Conservation (phyloP, 768 basidiomycete genomes). For the Mycena chlorophos region DNA sequence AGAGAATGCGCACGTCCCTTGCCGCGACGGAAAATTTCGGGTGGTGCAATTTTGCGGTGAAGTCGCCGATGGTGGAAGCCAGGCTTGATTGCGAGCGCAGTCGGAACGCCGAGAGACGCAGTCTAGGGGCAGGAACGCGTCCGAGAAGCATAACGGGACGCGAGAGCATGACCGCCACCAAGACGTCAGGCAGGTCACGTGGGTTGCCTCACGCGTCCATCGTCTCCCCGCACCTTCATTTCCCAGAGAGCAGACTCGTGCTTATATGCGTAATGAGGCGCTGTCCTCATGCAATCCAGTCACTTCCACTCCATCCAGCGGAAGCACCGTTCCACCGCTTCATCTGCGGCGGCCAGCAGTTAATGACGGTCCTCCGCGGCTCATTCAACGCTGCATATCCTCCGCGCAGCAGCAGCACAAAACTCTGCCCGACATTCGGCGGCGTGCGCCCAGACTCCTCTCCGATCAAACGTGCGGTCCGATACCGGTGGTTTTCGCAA, state of each 20-base stretch:
- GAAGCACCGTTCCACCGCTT: not conserved
- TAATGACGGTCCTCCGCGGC: not conserved
- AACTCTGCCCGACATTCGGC: too few relatives aligned
- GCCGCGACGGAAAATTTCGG: constrained; percentile 51
- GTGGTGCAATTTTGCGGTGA: constrained; percentile 36
- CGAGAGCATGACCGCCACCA: not conserved
- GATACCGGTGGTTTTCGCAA: constrained; percentile 7
- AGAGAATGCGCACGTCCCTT: constrained; percentile 53
- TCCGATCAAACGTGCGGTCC: constrained; percentile 9
- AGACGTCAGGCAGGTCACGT: not conserved
- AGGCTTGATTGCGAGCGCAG: constrained; percentile 24
- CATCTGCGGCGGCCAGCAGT: not conserved
- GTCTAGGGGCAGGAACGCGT: not conserved
- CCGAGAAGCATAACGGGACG: not conserved
- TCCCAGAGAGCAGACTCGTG: too few relatives aligned
- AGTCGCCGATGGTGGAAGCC: constrained; percentile 26
- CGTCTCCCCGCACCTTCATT: not conserved
- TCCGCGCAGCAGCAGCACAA: too few relatives aligned
- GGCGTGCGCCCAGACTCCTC: not conserved
- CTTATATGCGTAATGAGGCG: too few relatives aligned
- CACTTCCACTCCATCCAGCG: too few relatives aligned
- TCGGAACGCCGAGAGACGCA: not conserved
- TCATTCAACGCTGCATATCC: too few relatives aligned
- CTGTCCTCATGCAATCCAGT: too few relatives aligned
- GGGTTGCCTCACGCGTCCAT: not conserved